Evolutionary conservation across 139 green algal species (phyloP).

Genomic region (Spirogloea muscicola): DNA sequence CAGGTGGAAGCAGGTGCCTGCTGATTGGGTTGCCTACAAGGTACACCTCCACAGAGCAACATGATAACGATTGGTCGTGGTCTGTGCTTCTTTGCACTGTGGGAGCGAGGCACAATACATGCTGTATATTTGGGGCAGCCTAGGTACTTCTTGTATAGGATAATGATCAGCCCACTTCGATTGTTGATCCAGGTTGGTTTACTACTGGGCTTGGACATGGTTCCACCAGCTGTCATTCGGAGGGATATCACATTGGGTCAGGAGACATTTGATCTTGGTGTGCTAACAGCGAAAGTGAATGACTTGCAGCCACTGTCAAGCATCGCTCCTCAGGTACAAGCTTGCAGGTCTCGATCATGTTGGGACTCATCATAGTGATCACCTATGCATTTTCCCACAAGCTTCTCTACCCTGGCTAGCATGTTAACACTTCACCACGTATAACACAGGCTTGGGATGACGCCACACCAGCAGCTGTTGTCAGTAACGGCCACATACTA

Average conservation of each 20-base stretch:
- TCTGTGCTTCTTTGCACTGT: not conserved
- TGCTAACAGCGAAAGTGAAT: not conserved
- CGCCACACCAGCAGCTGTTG: not conserved
- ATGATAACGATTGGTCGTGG: not conserved
- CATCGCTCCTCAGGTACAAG: not conserved
- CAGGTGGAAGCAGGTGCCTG: constrained; percentile 16
- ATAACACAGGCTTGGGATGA: constrained; percentile 11
- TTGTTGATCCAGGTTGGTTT: not conserved
- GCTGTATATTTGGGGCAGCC: too few relatives aligned
- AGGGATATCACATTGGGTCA: constrained; percentile 8
- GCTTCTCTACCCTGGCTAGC: not conserved
- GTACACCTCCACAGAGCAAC: not conserved
- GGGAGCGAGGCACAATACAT: too few relatives aligned
- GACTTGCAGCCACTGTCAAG: not conserved
- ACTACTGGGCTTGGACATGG: constrained; percentile 23
- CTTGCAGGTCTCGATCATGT: not conserved
- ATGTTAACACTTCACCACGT: not conserved
- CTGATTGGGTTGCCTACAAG: constrained; percentile 39
- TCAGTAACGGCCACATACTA: constrained; percentile 23
- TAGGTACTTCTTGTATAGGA: too few relatives aligned
- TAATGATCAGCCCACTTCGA: not conserved
- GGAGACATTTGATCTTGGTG: constrained; percentile 3
- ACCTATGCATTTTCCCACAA: not conserved
- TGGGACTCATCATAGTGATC: too few relatives aligned
- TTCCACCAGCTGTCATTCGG: constrained; percentile 24